These are phyloP conservation scores for Carnegiea gigantea DNA, from an alignment of 179 eudicot genomes.

Conservation along the genomic window DNA sequence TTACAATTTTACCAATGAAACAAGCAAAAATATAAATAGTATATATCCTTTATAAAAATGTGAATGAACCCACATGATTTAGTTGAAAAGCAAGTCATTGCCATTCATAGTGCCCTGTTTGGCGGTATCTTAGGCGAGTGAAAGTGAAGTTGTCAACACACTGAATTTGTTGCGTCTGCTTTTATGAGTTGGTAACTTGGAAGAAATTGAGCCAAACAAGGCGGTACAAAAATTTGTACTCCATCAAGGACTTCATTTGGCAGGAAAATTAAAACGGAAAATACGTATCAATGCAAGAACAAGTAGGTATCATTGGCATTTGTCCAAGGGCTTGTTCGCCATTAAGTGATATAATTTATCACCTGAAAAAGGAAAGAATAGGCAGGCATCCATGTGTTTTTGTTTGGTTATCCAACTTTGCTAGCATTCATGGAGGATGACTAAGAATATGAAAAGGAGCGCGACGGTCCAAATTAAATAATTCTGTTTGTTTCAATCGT, in stretches of 20 bases:
- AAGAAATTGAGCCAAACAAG: slow-evolving; percentile 8
- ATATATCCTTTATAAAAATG: not conserved
- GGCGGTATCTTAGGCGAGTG: slow-evolving; percentile 9
- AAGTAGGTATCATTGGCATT: not conserved
- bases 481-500: not conserved
- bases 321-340: not conserved
- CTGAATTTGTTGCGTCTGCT: slow-evolving; percentile 8
- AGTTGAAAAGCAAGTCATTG: not conserved
- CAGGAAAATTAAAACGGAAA: not conserved
- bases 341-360: slow-evolving; percentile 2
- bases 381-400: not conserved
- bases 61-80: not conserved
- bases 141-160: slow-evolving; percentile 14
- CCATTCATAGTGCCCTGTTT: slow-evolving; percentile 13
- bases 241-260: not conserved
- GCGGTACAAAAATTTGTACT: slow-evolving; percentile 1
- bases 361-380: not conserved
- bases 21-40: not conserved
- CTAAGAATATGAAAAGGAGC: not conserved
- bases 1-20: not conserved
- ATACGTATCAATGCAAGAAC: slow-evolving; percentile 1
- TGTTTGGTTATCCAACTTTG: not conserved
- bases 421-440: slow-evolving; percentile 4
- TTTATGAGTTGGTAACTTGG: not conserved
- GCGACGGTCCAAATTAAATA: not conserved